Base-by-base conservation (phyloP, 2,329 filamentous ascomycete genomes). In the Diaporthe sp. region DNA sequence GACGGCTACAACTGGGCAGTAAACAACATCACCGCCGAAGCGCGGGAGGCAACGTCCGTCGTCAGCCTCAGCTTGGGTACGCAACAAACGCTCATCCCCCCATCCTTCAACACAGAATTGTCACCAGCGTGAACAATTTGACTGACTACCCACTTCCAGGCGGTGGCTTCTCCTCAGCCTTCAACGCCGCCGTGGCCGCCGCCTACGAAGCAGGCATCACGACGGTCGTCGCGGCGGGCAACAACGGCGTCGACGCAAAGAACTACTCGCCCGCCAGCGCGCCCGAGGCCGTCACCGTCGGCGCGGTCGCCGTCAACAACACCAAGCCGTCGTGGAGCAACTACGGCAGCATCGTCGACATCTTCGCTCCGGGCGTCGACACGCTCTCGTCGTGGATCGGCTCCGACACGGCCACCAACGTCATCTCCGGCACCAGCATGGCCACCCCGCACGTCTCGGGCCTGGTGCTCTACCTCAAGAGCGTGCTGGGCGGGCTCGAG, bases 381-480 rank as follows among this genome's bases (percentile, higher is more conserved):
- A 80, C 89, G 39, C 75, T 85, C 0, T 88, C 86, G 3, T 78
- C 87, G 0, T 89, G 84, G 83, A 85, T 85, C 73, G 82, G 83
- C n/a, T 75, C 75, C 28, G 28, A 67, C 37, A 37, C 55, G 20
- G 85, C 88, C 34, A 87, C 81, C n/a, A 83, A 83, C 65, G 85
- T 80, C 39, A 85, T 91, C 79, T 88, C 86, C 20, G 92, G 91
- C 47, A 93, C 92, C 8, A 91, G 88, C 49, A 92, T 92, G 91
- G 89, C 91, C 2, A 84, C 87, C 4, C 91, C 91, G 0, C 91
- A 92, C 80, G 85, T 93, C 72, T 85, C 89, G 34, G 92, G 92
- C 17, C 81, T 93, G n/a, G 90, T 88, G 15, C 85, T 89, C n/a
- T 92, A 92, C 80, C 81, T 92, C 80, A 65, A 81, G 37, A 77